Evolutionary conservation across 2,329 filamentous ascomycete species (phyloP).

Genomic region (Xylariaceae sp.): DNA sequence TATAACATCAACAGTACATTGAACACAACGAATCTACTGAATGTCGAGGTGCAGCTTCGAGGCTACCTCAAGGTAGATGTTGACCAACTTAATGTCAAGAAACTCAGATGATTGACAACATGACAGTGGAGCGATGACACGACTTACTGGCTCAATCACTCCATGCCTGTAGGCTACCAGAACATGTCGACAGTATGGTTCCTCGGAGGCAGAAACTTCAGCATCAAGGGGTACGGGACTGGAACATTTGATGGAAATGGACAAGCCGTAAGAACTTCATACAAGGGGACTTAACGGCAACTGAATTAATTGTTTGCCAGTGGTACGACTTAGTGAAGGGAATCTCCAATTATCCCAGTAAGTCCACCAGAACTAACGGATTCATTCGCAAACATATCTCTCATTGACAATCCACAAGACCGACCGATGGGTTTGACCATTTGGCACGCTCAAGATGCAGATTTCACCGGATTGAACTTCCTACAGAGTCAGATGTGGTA

Average conservation of each 20-base stretch:
- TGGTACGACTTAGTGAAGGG: too few species aligned
- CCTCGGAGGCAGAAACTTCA: slow-evolving; percentile 50
- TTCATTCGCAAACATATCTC: too few species aligned
- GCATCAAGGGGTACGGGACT: slow-evolving; percentile 44
- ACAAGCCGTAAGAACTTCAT: slow-evolving; percentile 29
- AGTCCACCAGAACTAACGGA: too few species aligned
- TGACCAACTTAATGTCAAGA: too few species aligned
- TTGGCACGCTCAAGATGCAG: slow-evolving; percentile 43
- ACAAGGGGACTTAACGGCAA: too few species aligned
- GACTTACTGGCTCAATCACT: slow-evolving; percentile 48
- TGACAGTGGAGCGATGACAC: slow-evolving; percentile 41
- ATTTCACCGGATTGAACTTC: slow-evolving; percentile 46
- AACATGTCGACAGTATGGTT: slow-evolving; percentile 53
- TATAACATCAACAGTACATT: slow-evolving; percentile 36
- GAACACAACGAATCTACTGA: slow-evolving; percentile 30
- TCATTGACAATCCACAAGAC: slow-evolving; percentile 44
- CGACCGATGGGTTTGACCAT: slow-evolving; percentile 49
- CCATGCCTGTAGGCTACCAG: slow-evolving; percentile 50
- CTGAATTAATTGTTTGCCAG: too few species aligned
- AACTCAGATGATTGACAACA: too few species aligned
- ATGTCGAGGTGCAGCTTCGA: slow-evolving; percentile 42
- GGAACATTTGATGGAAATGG: slow-evolving; percentile 59
- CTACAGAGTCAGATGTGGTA: slow-evolving; percentile 57
- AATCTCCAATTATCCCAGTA: too few species aligned
- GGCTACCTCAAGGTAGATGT: slow-evolving; percentile 33